phyloP scores from a whole-genome alignment of 495 filamentous ascomycete genomes.

The Amorphotheca resinae region DNA sequence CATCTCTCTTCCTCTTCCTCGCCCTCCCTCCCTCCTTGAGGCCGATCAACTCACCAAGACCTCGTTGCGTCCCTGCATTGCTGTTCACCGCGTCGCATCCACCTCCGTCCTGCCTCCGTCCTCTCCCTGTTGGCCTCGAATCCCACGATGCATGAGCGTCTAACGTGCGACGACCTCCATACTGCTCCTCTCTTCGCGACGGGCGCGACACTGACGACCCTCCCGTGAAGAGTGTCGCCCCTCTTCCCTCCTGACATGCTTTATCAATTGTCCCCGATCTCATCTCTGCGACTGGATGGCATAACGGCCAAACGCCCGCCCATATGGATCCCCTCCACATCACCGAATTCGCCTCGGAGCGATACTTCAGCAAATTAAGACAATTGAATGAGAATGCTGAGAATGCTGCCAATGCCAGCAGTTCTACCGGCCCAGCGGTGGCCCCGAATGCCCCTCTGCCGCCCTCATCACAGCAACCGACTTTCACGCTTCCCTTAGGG shows the following conservation, averaged over 20 bases:
- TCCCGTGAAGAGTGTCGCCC: slow-evolving; percentile 11
- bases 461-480: slow-evolving; percentile 9
- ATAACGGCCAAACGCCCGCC: slow-evolving; percentile 15
- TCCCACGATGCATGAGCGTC: slow-evolving; percentile 36
- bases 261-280: slow-evolving; percentile 9
- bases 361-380: slow-evolving; percentile 38
- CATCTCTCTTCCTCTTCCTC: too few relatives aligned
- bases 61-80: too few relatives aligned
- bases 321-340: slow-evolving; percentile 42
- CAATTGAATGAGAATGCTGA: slow-evolving; percentile 16
- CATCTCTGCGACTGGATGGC: slow-evolving; percentile 19
- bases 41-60: neutral
- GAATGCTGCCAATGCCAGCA: slow-evolving; percentile 1
- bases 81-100: too few relatives aligned
- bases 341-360: slow-evolving; percentile 45
- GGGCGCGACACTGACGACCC: slow-evolving; percentile 27
- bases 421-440: slow-evolving; percentile 5
- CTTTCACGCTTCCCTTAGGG: slow-evolving; percentile 19
- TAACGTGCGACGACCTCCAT: slow-evolving; percentile 23
- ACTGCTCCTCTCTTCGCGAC: slow-evolving; percentile 20
- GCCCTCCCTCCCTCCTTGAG: neutral
- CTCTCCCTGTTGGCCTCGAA: neutral
- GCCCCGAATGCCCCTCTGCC: neutral
- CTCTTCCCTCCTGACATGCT: slow-evolving; percentile 15
- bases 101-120: neutral